Percentiles rank a stretch among this genome's conserved stretches.
phyloP scores from a whole-genome alignment of 75 land plant species.

The Pinus albicaulis region DNA sequence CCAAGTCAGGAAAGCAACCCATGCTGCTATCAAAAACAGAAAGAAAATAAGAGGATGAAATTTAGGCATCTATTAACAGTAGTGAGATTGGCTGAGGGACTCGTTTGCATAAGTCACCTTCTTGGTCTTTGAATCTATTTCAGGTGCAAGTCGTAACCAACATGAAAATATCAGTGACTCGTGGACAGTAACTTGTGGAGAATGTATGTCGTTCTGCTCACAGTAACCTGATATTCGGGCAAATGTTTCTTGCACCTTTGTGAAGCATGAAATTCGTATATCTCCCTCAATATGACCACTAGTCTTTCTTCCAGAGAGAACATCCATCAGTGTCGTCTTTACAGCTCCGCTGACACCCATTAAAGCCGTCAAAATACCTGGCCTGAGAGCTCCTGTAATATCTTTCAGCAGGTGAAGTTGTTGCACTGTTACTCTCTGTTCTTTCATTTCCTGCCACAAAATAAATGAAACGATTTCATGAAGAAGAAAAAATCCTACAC shows the following conservation, averaged over 20 bases:
- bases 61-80: neutral
- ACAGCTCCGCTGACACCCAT: slow-evolving; percentile 52
- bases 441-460: slow-evolving; percentile 35
- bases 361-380: slow-evolving; percentile 37
- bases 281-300: slow-evolving; percentile 43
- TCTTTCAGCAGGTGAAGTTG: slow-evolving; percentile 27
- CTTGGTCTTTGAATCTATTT: slow-evolving; percentile 15
- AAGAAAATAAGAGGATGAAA: neutral
- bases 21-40: too few relatives aligned
- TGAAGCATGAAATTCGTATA: slow-evolving; percentile 23
- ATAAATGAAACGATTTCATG: neutral
- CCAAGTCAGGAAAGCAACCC: too few relatives aligned
- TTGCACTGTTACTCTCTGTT: slow-evolving; percentile 17
- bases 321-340: slow-evolving; percentile 47
- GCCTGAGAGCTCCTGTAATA: slow-evolving; percentile 30
- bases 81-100: neutral
- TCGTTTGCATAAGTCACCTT: neutral
- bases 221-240: slow-evolving; percentile 34
- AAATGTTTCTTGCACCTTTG: slow-evolving; percentile 27
- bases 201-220: slow-evolving; percentile 36
- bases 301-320: slow-evolving; percentile 41
- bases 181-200: slow-evolving; percentile 28
- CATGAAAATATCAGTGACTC: slow-evolving; percentile 33
- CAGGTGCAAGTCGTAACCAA: slow-evolving; percentile 25
- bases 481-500: neutral